These are phyloP conservation scores for Poteriospumella lacustris DNA, from an alignment of 108 stramenopile genomes.

Conservation along the genomic window DNA sequence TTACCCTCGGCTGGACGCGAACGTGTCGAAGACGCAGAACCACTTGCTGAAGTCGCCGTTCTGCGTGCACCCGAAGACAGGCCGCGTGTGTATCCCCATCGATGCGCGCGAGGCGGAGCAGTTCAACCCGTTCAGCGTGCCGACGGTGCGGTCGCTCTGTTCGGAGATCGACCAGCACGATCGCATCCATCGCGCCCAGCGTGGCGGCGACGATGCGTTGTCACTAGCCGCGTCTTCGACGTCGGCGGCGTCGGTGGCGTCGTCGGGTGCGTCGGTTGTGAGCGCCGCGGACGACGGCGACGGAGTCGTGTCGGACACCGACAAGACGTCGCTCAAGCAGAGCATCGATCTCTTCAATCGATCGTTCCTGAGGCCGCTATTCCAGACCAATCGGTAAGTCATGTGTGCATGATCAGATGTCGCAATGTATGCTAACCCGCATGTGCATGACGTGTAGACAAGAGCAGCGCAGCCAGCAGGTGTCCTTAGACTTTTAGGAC, in stretches of 20 bases:
- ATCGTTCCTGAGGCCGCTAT: neutral
- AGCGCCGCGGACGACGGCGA: neutral
- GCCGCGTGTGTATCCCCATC: slow-evolving; percentile 96
- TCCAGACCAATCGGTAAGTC: neutral
- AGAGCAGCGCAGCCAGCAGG: too few relatives aligned
- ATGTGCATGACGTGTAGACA: too few relatives aligned
- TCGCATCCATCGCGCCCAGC: neutral
- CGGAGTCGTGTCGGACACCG: neutral
- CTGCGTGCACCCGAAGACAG: slow-evolving; percentile 96
- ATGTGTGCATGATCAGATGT: too few relatives aligned
- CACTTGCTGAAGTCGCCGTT: slow-evolving; percentile 98
- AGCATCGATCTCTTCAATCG: neutral
- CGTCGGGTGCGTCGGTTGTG: too few relatives aligned
- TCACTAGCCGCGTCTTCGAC: too few relatives aligned
- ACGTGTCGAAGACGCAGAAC: slow-evolving; percentile 96
- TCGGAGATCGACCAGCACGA: slow-evolving; percentile 37
- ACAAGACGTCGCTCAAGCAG: slow-evolving; percentile 6
- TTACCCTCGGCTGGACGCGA: slow-evolving; percentile 97
- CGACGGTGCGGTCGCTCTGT: slow-evolving; percentile 42
- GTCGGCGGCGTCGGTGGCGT: too few relatives aligned
- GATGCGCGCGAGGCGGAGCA: slow-evolving; percentile 38
- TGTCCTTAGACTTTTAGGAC: too few relatives aligned
- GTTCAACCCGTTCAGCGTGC: slow-evolving; percentile 60
- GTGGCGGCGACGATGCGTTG: neutral
- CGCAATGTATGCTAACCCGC: too few relatives aligned